A percentile compares a stretch with the other conserved stretches of the same genome.
Evolutionary conservation across 139 green algal species (phyloP).

Genomic region (Chlorella vulgaris): DNA sequence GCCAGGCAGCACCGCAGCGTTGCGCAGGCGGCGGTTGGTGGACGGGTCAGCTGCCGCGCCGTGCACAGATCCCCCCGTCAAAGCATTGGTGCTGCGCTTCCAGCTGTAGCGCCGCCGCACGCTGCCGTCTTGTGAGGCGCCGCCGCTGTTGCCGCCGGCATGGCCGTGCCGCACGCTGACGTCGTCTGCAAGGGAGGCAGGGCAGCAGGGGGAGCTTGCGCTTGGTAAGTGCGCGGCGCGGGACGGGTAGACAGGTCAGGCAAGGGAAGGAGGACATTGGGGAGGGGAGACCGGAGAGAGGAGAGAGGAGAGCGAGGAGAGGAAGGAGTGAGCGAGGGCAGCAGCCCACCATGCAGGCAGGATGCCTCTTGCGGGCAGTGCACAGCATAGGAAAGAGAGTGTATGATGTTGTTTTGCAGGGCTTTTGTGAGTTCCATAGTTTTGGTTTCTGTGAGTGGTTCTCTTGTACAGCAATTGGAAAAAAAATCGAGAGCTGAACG

Average conservation of each 20-base stretch:
- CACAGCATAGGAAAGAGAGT: too few relatives aligned
- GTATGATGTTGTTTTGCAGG: too few relatives aligned
- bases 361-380: too few relatives aligned
- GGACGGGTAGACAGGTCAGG: background rate
- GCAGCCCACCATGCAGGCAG: too few relatives aligned
- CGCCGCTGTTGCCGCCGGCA: background rate
- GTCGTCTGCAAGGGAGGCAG: background rate
- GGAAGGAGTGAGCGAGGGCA: too few relatives aligned
- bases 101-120: background rate
- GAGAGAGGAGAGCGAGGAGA: too few relatives aligned
- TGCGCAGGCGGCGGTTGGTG: background rate
- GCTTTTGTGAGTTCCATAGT: too few relatives aligned
- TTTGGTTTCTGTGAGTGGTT: too few relatives aligned
- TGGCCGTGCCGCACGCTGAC: background rate
- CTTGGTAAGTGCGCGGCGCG: background rate
- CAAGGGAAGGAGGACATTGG: too few relatives aligned
- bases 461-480: too few relatives aligned
- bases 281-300: too few relatives aligned
- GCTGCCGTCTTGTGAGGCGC: background rate
- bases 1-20: background rate
- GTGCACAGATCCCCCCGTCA: slow-evolving; percentile 2
- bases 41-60: background rate
- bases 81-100: background rate
- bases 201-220: background rate
- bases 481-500: too few relatives aligned